These are phyloP conservation scores for Suhomyces coccinellae DNA, from an alignment of 1,139 yeast species.

Conservation along the genomic window DNA sequence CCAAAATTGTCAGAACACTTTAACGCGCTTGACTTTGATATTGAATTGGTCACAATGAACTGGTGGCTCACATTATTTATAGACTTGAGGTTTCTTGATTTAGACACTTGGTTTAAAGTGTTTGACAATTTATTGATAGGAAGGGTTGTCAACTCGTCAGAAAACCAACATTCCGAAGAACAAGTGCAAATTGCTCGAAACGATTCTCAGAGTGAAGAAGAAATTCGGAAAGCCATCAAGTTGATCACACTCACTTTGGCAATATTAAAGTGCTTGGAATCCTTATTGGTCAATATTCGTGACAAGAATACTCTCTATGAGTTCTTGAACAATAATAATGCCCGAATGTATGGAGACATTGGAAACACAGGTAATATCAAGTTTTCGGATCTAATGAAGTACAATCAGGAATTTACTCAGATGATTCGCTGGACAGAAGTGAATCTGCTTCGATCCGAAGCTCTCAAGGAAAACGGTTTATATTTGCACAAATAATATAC, in stretches of 20 bases:
- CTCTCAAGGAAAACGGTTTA: not conserved
- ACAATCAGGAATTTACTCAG: slow-evolving; percentile 11
- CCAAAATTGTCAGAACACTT: slow-evolving; percentile 46
- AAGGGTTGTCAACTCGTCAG: slow-evolving; percentile 9
- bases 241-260: slow-evolving; percentile 15
- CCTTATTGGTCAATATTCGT: slow-evolving; percentile 9
- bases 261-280: slow-evolving; percentile 16
- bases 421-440: slow-evolving; percentile 4
- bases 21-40: slow-evolving; percentile 37
- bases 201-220: slow-evolving; percentile 2
- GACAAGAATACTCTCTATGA: slow-evolving; percentile 15
- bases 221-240: slow-evolving; percentile 14
- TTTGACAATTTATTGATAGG: slow-evolving; percentile 51
- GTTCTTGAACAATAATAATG: slow-evolving; percentile 15
- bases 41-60: slow-evolving; percentile 54
- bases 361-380: slow-evolving; percentile 11
- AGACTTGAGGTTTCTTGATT: slow-evolving; percentile 46
- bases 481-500: not conserved
- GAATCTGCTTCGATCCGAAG: not conserved
- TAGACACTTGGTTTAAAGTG: slow-evolving; percentile 52
- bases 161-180: not conserved
- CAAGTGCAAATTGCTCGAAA: not conserved
- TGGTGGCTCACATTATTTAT: slow-evolving; percentile 63
- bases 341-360: slow-evolving; percentile 4
- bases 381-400: slow-evolving; percentile 15